Conservation (phyloP, 2,329 filamentous ascomycete genomes). For the Karstenula rhodostoma region DNA sequence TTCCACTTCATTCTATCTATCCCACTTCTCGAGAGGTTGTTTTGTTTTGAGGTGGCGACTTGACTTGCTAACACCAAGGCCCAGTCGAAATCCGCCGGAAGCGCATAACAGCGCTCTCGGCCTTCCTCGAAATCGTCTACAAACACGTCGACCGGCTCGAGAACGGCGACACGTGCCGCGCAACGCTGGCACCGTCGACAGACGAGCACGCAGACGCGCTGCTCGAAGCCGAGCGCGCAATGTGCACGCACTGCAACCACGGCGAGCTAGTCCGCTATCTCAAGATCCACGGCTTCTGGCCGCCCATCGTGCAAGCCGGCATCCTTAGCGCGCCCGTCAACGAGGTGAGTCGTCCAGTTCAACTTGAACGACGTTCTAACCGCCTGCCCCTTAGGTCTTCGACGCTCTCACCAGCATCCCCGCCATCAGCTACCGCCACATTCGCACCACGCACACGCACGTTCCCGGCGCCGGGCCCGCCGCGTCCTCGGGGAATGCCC, state of each 20-base stretch:
- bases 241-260: constrained; percentile 24
- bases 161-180: constrained; percentile 15
- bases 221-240: constrained; percentile 9
- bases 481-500: not conserved
- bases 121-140: constrained; percentile 18
- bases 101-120: constrained; percentile 14
- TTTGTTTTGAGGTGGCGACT: not conserved
- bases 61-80: not conserved
- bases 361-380: not conserved
- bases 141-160: constrained; percentile 14
- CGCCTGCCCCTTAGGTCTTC: not conserved
- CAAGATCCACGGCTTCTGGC: constrained; percentile 18
- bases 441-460: not conserved
- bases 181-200: not conserved
- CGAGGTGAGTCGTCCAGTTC: not conserved
- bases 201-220: not conserved
- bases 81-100: constrained; percentile 8
- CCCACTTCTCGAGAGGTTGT: not conserved
- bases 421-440: constrained; percentile 1
- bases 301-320: constrained; percentile 4
- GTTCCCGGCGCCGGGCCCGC: not conserved
- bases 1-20: not conserved
- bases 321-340: constrained; percentile 2
- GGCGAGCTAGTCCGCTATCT: constrained; percentile 20
- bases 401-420: not conserved